Evolutionary conservation across 208 protist species (phyloP).

Genomic region (Borovskyia barvae): DNA sequence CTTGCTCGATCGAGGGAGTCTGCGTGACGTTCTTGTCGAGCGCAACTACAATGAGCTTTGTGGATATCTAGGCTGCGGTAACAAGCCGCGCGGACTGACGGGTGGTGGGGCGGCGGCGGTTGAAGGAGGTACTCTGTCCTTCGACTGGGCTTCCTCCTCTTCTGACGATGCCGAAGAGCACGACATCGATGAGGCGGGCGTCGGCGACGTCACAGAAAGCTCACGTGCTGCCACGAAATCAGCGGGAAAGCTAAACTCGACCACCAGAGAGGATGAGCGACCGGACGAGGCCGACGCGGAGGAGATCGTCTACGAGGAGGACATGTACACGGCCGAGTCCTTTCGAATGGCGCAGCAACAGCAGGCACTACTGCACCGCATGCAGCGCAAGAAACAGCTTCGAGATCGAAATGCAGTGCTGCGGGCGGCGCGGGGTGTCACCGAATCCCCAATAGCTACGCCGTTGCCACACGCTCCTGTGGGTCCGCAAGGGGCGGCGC

Average conservation of each 20-base stretch:
- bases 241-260: too few species aligned
- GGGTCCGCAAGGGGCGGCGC: background rate
- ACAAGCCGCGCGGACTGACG: conserved; percentile 33
- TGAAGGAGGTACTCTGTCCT: background rate
- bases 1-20: conserved; percentile 46
- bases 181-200: conserved; percentile 8
- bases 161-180: conserved; percentile 1
- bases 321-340: conserved; percentile 46
- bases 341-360: conserved; percentile 59
- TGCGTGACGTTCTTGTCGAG: conserved; percentile 68
- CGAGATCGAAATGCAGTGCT: conserved; percentile 1
- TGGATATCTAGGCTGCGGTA: conserved; percentile 58
- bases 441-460: too few species aligned
- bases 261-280: background rate
- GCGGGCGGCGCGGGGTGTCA: background rate
- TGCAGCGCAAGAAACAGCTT: conserved; percentile 18
- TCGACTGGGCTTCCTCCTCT: conserved; percentile 14
- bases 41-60: conserved; percentile 63
- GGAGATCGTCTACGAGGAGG: conserved; percentile 67
- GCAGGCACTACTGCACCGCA: conserved; percentile 31
- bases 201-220: background rate
- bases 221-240: background rate
- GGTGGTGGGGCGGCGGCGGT: background rate
- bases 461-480: too few species aligned
- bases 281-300: conserved; percentile 22